Conservation (phyloP, 129 eudicot species). For the Flaveria bidentis region DNA sequence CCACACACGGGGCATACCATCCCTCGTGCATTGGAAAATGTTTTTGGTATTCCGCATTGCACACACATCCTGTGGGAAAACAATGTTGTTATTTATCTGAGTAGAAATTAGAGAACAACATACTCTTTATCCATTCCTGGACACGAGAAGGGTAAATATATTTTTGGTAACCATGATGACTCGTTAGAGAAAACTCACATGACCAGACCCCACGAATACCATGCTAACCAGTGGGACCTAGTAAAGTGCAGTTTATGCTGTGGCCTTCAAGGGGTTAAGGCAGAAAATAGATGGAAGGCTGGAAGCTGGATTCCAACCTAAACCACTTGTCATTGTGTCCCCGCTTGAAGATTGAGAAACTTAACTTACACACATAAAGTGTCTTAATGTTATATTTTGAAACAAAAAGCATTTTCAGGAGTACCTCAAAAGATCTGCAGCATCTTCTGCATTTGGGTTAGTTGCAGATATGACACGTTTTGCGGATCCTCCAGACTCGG, state of each 20-base stretch:
- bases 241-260: not conserved
- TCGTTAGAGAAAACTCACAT: not conserved
- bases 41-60: conserved; percentile 91
- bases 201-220: not conserved
- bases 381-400: not conserved
- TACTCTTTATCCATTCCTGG: not conserved
- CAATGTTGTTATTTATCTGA: not conserved
- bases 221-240: not conserved
- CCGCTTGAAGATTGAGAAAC: not conserved
- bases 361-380: conserved; percentile 1
- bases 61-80: conserved; percentile 72
- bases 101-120: not conserved
- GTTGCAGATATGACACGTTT: conserved; percentile 72
- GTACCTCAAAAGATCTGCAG: conserved; percentile 83
- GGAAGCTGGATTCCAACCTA: too few species aligned
- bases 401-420: not conserved
- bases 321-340: not conserved
- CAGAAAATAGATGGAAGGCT: too few species aligned
- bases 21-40: conserved; percentile 70
- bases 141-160: not conserved
- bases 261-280: not conserved
- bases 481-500: conserved; percentile 46
- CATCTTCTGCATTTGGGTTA: conserved; percentile 84
- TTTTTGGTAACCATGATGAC: not conserved
- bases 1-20: conserved; percentile 84